phyloP scores from a whole-genome alignment of 345 rosid species.

The Isatis tinctoria region DNA sequence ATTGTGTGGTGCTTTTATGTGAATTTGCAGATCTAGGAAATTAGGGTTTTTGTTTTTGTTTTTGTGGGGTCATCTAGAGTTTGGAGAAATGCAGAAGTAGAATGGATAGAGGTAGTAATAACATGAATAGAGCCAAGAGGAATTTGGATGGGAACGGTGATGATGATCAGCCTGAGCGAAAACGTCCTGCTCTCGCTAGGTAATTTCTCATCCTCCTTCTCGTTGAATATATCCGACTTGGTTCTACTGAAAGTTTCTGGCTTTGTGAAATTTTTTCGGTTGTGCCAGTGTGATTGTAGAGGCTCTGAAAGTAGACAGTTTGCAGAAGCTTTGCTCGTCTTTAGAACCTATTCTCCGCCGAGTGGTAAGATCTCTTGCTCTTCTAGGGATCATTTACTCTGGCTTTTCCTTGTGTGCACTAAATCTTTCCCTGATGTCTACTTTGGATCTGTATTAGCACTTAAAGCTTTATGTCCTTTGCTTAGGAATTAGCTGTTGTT shows the following conservation, averaged over 20 bases:
- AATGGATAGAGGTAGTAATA: constrained; percentile 53
- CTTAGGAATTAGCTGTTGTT: not conserved
- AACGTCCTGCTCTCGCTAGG: constrained; percentile 80
- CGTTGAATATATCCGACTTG: not conserved
- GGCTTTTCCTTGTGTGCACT: not conserved
- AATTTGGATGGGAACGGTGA: constrained; percentile 47
- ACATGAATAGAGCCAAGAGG: constrained; percentile 62
- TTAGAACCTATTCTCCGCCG: constrained; percentile 95
- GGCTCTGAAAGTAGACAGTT: constrained; percentile 93
- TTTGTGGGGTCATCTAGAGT: not conserved
- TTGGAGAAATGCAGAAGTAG: constrained; percentile 35
- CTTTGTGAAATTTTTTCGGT: not conserved
- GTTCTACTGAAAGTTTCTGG: constrained; percentile 11
- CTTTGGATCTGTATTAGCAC: not conserved
- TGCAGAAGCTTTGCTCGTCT: constrained; percentile 97
- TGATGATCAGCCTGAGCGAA: constrained; percentile 61
- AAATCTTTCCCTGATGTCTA: not conserved
- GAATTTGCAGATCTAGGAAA: constrained; percentile 33
- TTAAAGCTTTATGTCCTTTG: not conserved
- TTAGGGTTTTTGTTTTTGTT: constrained; percentile 5
- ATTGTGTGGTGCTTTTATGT: not conserved
- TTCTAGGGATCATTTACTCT: not conserved
- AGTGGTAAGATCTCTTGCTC: constrained; percentile 61
- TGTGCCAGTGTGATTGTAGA: constrained; percentile 84
- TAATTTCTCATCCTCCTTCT: constrained; percentile 5